A percentile compares a stretch with the other conserved stretches of the same genome.
Conservation (phyloP, 306 rosid species). For the Quercus rubra region DNA sequence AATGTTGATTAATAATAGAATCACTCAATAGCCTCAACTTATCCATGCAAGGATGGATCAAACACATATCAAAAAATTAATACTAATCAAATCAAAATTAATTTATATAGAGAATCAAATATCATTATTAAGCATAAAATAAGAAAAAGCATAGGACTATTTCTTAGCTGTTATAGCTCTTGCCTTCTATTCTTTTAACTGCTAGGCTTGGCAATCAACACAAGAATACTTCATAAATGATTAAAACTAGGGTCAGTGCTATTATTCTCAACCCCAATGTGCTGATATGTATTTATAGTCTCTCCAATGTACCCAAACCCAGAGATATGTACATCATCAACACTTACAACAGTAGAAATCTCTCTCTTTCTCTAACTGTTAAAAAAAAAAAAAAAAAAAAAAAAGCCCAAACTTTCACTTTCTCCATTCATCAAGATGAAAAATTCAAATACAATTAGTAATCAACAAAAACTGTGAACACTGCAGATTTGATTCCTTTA, state of each 20-base stretch:
- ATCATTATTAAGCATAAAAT: too few species aligned
- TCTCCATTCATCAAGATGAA: conserved; percentile 11
- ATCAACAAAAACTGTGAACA: not conserved
- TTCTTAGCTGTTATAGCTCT: too few species aligned
- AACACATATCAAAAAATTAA: too few species aligned
- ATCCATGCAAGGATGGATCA: too few species aligned
- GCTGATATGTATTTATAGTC: not conserved
- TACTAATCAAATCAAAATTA: too few species aligned
- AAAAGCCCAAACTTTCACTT: conserved; percentile 16
- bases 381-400: not conserved
- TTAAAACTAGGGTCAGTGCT: not conserved
- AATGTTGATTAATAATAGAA: too few species aligned
- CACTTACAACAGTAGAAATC: conserved; percentile 24
- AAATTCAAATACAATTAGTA: conserved; percentile 2
- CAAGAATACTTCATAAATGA: not conserved
- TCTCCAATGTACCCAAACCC: conserved; percentile 10
- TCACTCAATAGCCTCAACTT: too few species aligned
- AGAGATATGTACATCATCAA: conserved; percentile 25
- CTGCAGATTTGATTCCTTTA: not conserved
- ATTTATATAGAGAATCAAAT: too few species aligned
- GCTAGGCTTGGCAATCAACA: too few species aligned
- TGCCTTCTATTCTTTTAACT: too few species aligned
- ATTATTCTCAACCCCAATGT: conserved; percentile 6
- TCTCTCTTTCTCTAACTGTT: not conserved
- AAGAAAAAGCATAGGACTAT: too few species aligned